Percentiles rank a stretch among this genome's conserved stretches.
phyloP scores from a whole-genome alignment of 345 rosid genomes.

The Salix dunnii region DNA sequence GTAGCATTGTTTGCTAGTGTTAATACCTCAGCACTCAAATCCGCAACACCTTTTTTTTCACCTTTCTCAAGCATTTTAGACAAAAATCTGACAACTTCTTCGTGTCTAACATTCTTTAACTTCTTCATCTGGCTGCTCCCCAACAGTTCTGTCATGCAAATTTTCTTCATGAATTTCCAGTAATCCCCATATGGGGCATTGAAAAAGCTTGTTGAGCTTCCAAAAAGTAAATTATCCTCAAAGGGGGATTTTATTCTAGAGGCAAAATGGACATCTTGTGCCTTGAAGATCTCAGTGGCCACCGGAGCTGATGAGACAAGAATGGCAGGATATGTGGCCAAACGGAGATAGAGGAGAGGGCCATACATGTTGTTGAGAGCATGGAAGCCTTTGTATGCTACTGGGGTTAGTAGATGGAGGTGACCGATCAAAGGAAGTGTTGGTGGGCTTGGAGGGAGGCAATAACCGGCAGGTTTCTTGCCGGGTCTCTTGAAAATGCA shows the following conservation, averaged over 20 bases:
- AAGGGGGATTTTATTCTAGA: conserved; percentile 16
- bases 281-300: conserved; percentile 9
- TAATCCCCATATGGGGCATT: conserved; percentile 41
- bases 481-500: not conserved
- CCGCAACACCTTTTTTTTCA: conserved; percentile 10
- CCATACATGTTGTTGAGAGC: not conserved
- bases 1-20: conserved; percentile 17
- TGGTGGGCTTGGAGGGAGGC: conserved; percentile 43
- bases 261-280: conserved; percentile 23
- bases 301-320: not conserved
- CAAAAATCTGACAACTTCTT: conserved; percentile 16
- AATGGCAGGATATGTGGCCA: not conserved
- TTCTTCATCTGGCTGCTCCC: conserved; percentile 12
- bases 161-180: conserved; percentile 52
- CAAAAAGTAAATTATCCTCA: conserved; percentile 24
- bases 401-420: conserved; percentile 34
- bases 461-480: not conserved
- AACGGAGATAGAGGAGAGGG: not conserved
- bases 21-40: conserved; percentile 7
- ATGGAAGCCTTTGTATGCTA: conserved; percentile 30
- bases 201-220: conserved; percentile 22
- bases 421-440: conserved; percentile 43
- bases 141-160: conserved; percentile 15
- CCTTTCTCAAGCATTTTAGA: not conserved
- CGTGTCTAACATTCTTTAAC: conserved; percentile 5